Conservation (phyloP, 495 filamentous ascomycete genomes). For the Aspergillus asperescens region DNA sequence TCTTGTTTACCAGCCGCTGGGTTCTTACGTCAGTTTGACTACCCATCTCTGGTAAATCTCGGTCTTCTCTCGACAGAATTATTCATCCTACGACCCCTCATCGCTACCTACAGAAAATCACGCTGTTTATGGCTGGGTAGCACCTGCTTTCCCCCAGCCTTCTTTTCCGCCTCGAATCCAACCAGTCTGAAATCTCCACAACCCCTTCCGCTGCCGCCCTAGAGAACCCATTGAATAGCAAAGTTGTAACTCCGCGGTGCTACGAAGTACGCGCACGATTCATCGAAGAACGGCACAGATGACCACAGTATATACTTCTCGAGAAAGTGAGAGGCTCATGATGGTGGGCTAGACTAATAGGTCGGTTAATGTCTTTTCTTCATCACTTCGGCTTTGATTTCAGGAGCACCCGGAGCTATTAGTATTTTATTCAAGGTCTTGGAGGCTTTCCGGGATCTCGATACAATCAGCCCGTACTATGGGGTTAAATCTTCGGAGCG, state of each 20-base stretch:
- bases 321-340: slow-evolving; percentile 52
- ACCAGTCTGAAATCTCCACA: slow-evolving; percentile 15
- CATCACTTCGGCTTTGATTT: background rate
- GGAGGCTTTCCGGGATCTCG: slow-evolving; percentile 54
- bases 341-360: slow-evolving; percentile 55
- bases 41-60: too few relatives aligned
- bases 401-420: background rate
- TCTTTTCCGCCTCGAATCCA: slow-evolving; percentile 8
- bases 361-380: slow-evolving; percentile 17
- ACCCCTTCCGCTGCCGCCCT: slow-evolving; percentile 11
- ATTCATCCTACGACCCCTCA: slow-evolving; percentile 15
- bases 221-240: slow-evolving; percentile 26
- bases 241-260: slow-evolving; percentile 42
- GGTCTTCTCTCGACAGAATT: too few relatives aligned
- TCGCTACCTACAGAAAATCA: slow-evolving; percentile 23
- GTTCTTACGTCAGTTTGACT: too few relatives aligned
- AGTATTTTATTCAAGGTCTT: slow-evolving; percentile 44
- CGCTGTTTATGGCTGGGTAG: slow-evolving; percentile 16
- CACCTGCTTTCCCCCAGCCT: slow-evolving; percentile 19
- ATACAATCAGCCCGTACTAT: slow-evolving; percentile 54
- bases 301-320: slow-evolving; percentile 53
- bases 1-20: too few relatives aligned
- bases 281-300: slow-evolving; percentile 9
- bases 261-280: slow-evolving; percentile 43
- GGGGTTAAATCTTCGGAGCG: slow-evolving; percentile 58